Conservation (phyloP, 2,329 filamentous ascomycete species). For the Botrytis cinerea region DNA sequence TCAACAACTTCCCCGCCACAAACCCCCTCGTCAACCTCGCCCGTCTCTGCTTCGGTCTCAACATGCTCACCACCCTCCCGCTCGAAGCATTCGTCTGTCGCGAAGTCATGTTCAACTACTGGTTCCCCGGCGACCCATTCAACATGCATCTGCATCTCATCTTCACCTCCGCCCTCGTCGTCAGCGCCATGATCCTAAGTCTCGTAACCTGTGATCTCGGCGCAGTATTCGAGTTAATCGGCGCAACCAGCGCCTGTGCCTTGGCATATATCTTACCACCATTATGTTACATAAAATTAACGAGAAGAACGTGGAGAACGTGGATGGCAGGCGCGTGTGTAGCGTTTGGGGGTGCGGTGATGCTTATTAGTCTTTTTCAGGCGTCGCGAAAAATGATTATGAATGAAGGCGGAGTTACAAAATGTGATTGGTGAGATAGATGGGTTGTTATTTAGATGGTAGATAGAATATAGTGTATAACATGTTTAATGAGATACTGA, state of each 20-base stretch:
- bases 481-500: not conserved
- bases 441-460: not conserved
- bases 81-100: slow-evolving; percentile 97
- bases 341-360: slow-evolving; percentile 75
- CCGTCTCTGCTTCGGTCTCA: slow-evolving; percentile 91
- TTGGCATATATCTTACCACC: slow-evolving; percentile 95
- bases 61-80: slow-evolving; percentile 97
- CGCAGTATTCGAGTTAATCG: slow-evolving; percentile 92
- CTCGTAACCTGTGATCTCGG: slow-evolving; percentile 91
- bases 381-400: slow-evolving; percentile 65
- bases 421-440: slow-evolving; percentile 32
- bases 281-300: slow-evolving; percentile 91
- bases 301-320: slow-evolving; percentile 72
- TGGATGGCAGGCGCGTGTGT: slow-evolving; percentile 72
- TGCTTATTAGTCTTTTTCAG: slow-evolving; percentile 76
- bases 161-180: slow-evolving; percentile 81
- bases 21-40: slow-evolving; percentile 95
- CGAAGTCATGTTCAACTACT: slow-evolving; percentile 92
- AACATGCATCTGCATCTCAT: slow-evolving; percentile 77
- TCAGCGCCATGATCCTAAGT: slow-evolving; percentile 73
- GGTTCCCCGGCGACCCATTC: slow-evolving; percentile 64
- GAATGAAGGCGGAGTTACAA: slow-evolving; percentile 37
- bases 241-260: slow-evolving; percentile 89
- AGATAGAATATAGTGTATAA: slow-evolving; percentile 2
- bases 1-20: slow-evolving; percentile 93